phyloP scores from a whole-genome alignment of 306 rosid species.

The Bauhinia variegata region DNA sequence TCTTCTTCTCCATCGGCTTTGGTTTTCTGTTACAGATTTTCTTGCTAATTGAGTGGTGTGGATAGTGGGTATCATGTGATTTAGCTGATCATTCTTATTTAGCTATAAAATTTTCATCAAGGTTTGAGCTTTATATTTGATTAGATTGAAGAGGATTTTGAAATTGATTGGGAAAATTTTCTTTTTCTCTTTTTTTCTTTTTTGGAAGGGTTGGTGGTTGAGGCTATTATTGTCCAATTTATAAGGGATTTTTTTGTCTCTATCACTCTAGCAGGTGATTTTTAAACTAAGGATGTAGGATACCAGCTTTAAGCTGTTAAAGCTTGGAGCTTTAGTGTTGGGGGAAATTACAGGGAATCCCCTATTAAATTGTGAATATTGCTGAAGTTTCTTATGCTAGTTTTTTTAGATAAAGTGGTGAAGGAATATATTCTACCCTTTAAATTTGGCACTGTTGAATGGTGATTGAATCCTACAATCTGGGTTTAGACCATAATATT shows the following conservation, averaged over 20 bases:
- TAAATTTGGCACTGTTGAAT: constrained; percentile 18
- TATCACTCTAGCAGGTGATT: neutral
- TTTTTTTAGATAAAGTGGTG: constrained; percentile 15
- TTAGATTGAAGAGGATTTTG: neutral
- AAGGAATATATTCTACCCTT: neutral
- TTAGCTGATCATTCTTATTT: constrained; percentile 23
- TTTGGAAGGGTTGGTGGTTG: constrained; percentile 1
- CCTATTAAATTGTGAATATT: neutral
- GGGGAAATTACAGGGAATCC: neutral
- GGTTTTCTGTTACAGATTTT: constrained; percentile 1
- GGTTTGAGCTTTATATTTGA: constrained; percentile 7
- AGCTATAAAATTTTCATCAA: constrained; percentile 1
- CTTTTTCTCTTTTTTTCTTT: neutral
- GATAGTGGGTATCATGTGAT: constrained; percentile 33
- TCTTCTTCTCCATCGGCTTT: neutral
- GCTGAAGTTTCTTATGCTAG: constrained; percentile 17
- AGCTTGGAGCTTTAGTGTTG: neutral
- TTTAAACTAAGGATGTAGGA: no score
- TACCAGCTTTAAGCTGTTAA: neutral
- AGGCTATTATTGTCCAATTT: neutral
- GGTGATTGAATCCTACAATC: neutral
- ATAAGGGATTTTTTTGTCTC: constrained; percentile 10
- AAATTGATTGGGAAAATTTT: constrained; percentile 6
- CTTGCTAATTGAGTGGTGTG: neutral
- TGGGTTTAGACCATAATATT: constrained; percentile 5